Evolutionary conservation across 345 rosid species (phyloP).

Genomic region (Populus simonii): DNA sequence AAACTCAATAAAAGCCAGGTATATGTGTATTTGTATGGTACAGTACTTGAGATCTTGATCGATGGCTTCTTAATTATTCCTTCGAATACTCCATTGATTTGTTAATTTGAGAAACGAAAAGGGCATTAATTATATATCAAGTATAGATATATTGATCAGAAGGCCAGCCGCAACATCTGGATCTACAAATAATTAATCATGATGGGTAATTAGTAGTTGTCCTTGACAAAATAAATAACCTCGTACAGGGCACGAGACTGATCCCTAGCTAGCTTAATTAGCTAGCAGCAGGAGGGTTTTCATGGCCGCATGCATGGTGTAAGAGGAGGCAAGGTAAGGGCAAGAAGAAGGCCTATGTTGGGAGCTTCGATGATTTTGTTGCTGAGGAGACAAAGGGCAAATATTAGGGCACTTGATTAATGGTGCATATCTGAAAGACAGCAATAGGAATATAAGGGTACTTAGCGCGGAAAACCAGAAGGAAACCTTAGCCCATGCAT

Average conservation of each 20-base stretch:
- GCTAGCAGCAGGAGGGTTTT: constrained; percentile 12
- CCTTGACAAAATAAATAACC: background rate
- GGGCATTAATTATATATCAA: too few species aligned
- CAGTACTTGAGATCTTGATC: too few species aligned
- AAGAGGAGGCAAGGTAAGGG: constrained; percentile 48
- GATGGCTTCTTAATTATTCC: too few species aligned
- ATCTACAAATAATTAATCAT: background rate
- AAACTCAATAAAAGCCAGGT: too few species aligned
- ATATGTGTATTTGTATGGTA: too few species aligned
- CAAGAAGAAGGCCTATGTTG: constrained; percentile 32
- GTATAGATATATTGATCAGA: too few species aligned
- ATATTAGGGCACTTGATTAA: constrained; percentile 42
- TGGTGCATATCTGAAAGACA: constrained; percentile 37
- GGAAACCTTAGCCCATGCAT: constrained; percentile 13
- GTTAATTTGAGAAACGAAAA: too few species aligned
- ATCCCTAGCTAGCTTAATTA: constrained; percentile 20
- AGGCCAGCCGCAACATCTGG: too few species aligned
- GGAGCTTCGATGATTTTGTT: constrained; percentile 58
- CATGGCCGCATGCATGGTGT: constrained; percentile 15
- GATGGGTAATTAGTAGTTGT: constrained; percentile 25
- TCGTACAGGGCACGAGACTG: constrained; percentile 37
- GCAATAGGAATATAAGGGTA: constrained; percentile 30
- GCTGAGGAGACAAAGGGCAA: constrained; percentile 65
- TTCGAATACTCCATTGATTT: too few species aligned
- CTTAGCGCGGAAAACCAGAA: constrained; percentile 40